Evolutionary conservation across 1,284 basidiomycete genomes (phyloP).

Genomic region (Sporisorium iseilematis-ciliati): DNA sequence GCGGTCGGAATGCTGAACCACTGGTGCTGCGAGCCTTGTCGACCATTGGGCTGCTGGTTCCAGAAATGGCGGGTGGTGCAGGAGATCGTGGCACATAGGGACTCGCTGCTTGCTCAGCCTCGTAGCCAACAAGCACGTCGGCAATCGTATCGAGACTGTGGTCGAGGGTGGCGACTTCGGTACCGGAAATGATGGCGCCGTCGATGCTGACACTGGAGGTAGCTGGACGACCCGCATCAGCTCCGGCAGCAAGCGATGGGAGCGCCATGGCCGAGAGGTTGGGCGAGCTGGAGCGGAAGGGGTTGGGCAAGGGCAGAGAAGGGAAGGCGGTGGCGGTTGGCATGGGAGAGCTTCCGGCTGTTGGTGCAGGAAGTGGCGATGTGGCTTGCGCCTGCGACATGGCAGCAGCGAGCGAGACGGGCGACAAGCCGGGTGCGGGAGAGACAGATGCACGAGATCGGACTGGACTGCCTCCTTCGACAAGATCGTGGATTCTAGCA

Average conservation of each 20-base stretch:
- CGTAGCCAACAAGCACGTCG: constrained; percentile 53
- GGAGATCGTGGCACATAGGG: constrained; percentile 53
- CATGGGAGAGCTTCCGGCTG: constrained; percentile 32
- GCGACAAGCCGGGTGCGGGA: constrained; percentile 28
- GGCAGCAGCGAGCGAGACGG: constrained; percentile 37
- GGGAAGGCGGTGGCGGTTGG: constrained; percentile 58
- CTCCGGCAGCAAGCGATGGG: constrained; percentile 35
- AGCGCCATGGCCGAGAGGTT: constrained; percentile 49
- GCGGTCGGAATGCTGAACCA: constrained; percentile 28
- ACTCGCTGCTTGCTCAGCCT: constrained; percentile 50
- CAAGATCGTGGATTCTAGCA: constrained; percentile 19
- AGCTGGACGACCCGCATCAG: constrained; percentile 47
- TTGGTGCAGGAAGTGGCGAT: constrained; percentile 12
- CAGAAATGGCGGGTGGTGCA: constrained; percentile 19
- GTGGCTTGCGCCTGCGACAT: constrained; percentile 32
- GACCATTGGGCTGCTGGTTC: constrained; percentile 34
- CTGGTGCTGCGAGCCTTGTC: constrained; percentile 27
- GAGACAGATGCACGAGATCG: constrained; percentile 40
- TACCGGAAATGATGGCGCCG: constrained; percentile 64
- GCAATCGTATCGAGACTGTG: constrained; percentile 62
- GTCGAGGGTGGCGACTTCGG: constrained; percentile 56
- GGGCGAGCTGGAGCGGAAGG: constrained; percentile 58
- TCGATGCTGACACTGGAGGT: constrained; percentile 65
- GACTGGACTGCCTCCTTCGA: constrained; percentile 41
- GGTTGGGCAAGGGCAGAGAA: constrained; percentile 60